Evolutionary conservation across 352 stramenopile species (phyloP), one percentile per base, ranked within the genome.

Genomic region (Globisporangium alternatum): DNA sequence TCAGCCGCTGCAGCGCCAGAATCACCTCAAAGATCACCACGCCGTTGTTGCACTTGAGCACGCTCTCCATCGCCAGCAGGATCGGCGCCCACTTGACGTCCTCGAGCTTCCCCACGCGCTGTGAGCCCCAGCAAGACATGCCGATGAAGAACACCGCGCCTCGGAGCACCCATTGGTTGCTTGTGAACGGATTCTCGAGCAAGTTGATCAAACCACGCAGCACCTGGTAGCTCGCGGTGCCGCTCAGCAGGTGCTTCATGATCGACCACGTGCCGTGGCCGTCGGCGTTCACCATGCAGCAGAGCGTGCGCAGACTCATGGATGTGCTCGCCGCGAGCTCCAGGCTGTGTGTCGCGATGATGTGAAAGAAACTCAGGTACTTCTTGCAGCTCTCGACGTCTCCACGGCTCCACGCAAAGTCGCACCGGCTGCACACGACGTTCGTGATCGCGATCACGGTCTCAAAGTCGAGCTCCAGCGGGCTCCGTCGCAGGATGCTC

Each of bases 1-100:
- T 84, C 22, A 96, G 67, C 21, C 88, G 83, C 52, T 95, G 88
- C 12, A 96, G 66, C 8, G 86, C 83, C n/a, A 96, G 69, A 25
- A 96, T 91, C 13, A 96, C 82, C 68, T 96, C 88, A 35, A 93
- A 95, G 30, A 95, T 82, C 8, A 96, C 88, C 25, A 95, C 80
- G 39, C 82, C 83, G 31, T 89, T 80, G 56, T 88, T 75, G 54
- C 81, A 91, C 49, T 84, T 53, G 48, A 95, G 63, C 31, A 80
- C 73, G 51, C 70, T 60, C 51, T 92, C 82, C 39, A 95, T 71
- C 12, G 83, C 78, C 25, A 90, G 54, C 5, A 96, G 65, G 33
- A 95, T 82, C 12, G 86, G 80, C 3, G 74, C 74, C 83, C 85
- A 94, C 58, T 83, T 81, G 58, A 91, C 77, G 45, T 91, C 72